Conservation (phyloP, 345 rosid genomes). For the Pugionium dolabratum region DNA sequence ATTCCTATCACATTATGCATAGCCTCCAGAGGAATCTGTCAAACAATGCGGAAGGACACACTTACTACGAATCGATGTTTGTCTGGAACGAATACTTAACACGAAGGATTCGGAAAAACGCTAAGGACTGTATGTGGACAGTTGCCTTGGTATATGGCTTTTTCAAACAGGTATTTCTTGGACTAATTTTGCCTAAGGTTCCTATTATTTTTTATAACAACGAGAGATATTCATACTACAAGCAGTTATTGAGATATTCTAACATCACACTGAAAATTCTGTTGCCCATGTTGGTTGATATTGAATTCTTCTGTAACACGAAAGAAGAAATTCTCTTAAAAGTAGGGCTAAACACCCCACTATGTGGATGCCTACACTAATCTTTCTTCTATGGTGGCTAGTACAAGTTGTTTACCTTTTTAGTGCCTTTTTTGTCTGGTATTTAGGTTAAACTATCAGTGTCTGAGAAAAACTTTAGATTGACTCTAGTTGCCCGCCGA, state of each 20-base stretch:
- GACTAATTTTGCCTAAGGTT: conserved; percentile 8
- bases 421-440: conserved; percentile 14
- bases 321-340: conserved; percentile 17
- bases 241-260: conserved; percentile 12
- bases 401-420: conserved; percentile 22
- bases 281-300: conserved; percentile 6
- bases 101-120: conserved; percentile 60
- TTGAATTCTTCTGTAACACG: not conserved
- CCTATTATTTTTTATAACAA: not conserved
- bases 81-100: conserved; percentile 96
- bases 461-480: conserved; percentile 57
- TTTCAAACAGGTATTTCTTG: conserved; percentile 79
- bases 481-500: conserved; percentile 86
- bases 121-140: conserved; percentile 79
- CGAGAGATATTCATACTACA: conserved; percentile 10
- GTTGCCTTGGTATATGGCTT: conserved; percentile 93
- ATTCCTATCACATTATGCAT: conserved; percentile 80
- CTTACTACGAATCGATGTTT: conserved; percentile 75
- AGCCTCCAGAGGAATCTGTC: conserved; percentile 80
- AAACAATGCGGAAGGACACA: conserved; percentile 46
- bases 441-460: conserved; percentile 69
- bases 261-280: not conserved
- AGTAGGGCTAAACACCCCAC: conserved; percentile 7
- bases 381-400: not conserved
- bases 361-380: not conserved